Base-by-base conservation (phyloP, 306 rosid genomes). In the Citrullus colocynthis region DNA sequence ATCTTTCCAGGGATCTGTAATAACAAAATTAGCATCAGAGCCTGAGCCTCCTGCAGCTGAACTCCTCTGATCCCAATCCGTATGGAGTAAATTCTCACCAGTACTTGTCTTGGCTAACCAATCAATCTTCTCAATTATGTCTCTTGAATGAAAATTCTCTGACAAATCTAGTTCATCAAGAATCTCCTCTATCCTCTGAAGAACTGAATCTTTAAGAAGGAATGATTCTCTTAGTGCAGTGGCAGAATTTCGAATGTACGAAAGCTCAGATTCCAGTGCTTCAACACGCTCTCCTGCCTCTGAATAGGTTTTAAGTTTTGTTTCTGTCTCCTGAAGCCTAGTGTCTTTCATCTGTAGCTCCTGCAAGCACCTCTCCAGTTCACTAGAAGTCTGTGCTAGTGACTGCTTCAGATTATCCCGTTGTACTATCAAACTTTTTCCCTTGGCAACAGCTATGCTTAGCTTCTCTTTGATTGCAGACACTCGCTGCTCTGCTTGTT, bases 101-200 rank as follows among this genome's bases (percentile, higher is more conserved):
- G 89, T 65, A 82, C 84, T 89, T 78, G 89, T 83, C 87, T 89
- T 89, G 20, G 96, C 99, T 84, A 96, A 86, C 99, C 99, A 96
- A 80, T 96, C 98, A 81, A 96, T 87, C 89, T 91, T 96, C 74
- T 88, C 98, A 85, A 96, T 90, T 80, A 85, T 89, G 84, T 96
- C 96, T 76, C 89, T 83, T 17, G 99, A 86, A 88, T 96, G 98
- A 88, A 96, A 96, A 82, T 91, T 95, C 88, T 96, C 99, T 15
- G 99, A 97, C 78, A 96, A 90, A 86, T 96, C 99, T 49, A 92
- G 85, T 83, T 91, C 98, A 82, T 96, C 99, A 77, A 96, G 80
- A 80, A 92, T 87, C 89, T 96, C 99, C 86, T 96, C 99, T 85
- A 96, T 92, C 83, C 97, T 88, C 90, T 96, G 99, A 82, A 96